Base-by-base conservation (phyloP, 495 filamentous ascomycete species). In the Hypoxylon trugodes region DNA sequence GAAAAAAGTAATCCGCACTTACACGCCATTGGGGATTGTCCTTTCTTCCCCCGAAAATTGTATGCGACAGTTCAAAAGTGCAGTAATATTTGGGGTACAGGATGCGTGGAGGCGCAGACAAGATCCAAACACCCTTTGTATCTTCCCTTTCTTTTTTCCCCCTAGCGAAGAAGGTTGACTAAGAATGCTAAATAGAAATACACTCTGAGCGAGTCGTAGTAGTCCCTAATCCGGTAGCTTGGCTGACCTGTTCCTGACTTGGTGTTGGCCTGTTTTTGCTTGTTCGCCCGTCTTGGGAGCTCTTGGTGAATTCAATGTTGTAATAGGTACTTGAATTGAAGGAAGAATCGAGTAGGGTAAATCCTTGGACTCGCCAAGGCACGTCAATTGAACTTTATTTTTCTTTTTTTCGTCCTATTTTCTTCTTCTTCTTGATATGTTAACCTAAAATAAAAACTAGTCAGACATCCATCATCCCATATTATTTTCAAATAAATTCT, bases 1-100 rank as follows among this genome's bases (percentile, higher is more conserved):
- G 18, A 59, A 28, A 19, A 40, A 41, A 60, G 51, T 24, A 28
- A 7, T 26, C 12, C 54, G 50, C 62, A 68, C 65, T 68, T 59
- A 68, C 65, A 68, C 65, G 58, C 57, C 57, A 68, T 68, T 63
- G 40, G 46, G 53, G 52, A 40, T n/a, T n/a, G n/a, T n/a, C n/a
- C n/a, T n/a, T n/a, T n/a, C n/a, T n/a, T 56, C 10, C 19, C 32
- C 46, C 37, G 35, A 65, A 48, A 52, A n/a, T n/a, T n/a, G 51
- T 45, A 54, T 32, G 1, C 6, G n/a, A 38, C 18, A 28, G 51
- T 12, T 40, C 16, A 25, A 33, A 59, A 41, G 55, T 56, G 65
- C 48, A 65, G 28, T 35, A 46, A 46, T 45, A n/a, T n/a, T n/a
- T 36, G 54, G 47, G 37, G 41, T 15, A 26, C 30, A 26, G 13